These are phyloP conservation scores for Jaltomata sinuosa DNA, from an alignment of 257 asterid species.

Conservation along the genomic window DNA sequence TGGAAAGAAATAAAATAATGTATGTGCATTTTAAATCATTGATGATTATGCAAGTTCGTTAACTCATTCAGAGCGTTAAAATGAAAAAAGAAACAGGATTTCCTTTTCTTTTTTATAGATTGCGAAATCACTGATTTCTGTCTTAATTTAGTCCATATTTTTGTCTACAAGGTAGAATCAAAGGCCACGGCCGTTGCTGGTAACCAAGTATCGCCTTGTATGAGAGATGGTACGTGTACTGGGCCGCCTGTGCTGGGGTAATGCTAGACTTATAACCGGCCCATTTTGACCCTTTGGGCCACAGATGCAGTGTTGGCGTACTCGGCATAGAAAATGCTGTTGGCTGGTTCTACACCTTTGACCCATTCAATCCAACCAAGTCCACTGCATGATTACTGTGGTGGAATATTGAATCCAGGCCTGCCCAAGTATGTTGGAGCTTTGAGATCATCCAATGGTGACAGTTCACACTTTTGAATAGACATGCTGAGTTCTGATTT, in stretches of 20 bases:
- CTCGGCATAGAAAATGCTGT: constrained; percentile 59
- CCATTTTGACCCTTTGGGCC: constrained; percentile 47
- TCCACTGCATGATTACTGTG: constrained; percentile 41
- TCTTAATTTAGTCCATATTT: not conserved
- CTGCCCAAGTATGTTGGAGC: constrained; percentile 53
- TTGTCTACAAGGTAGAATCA: constrained; percentile 20
- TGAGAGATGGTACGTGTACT: constrained; percentile 39
- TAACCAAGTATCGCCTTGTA: constrained; percentile 53
- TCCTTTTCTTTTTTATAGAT: too few species aligned
- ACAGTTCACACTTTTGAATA: constrained; percentile 45
- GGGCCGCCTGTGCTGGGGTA: constrained; percentile 26
- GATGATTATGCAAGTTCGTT: not conserved
- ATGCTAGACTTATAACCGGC: constrained; percentile 39
- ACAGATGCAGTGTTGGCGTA: constrained; percentile 44
- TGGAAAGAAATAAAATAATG: not conserved
- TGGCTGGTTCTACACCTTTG: constrained; percentile 27
- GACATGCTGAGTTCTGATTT: constrained; percentile 45
- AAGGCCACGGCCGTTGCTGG: constrained; percentile 22
- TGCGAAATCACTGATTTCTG: not conserved
- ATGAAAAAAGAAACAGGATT: too few species aligned
- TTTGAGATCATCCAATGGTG: constrained; percentile 24
- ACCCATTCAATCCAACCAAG: constrained; percentile 67
- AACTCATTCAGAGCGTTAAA: not conserved
- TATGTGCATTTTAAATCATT: not conserved
- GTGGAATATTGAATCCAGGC: constrained; percentile 60